phyloP scores from a whole-genome alignment of 768 basidiomycete genomes.

The Pulveroboletus sp. region DNA sequence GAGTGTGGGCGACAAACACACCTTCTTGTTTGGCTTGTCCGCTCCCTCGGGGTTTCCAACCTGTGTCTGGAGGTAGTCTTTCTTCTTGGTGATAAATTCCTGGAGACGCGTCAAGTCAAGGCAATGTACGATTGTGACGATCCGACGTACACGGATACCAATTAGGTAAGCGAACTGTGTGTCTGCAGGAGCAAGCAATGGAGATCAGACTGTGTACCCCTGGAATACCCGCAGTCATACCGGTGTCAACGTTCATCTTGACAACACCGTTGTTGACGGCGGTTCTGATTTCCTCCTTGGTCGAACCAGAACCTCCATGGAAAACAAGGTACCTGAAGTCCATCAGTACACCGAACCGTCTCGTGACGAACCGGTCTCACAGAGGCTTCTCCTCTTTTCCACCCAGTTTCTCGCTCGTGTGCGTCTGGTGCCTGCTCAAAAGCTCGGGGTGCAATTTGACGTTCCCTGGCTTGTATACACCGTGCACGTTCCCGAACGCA shows the following conservation, averaged over 20 bases:
- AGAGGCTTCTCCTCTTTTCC: conserved; percentile 68
- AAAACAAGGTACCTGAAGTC: conserved; percentile 85
- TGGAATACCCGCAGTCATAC: conserved; percentile 22
- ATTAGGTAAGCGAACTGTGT: conserved; percentile 87
- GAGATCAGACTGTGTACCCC: conserved; percentile 2
- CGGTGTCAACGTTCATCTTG: conserved; percentile 99
- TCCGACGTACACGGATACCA: conserved; percentile 64
- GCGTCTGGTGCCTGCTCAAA: conserved; percentile 84
- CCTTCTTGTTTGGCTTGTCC: conserved; percentile 99
- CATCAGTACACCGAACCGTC: background rate
- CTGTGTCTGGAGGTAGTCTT: conserved; percentile 83
- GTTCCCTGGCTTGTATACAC: conserved; percentile 99
- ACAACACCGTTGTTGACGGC: conserved; percentile 91
- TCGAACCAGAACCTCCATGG: conserved; percentile 99
- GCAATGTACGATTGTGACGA: background rate
- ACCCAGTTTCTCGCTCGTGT: conserved; percentile 63
- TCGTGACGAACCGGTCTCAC: conserved; percentile 40
- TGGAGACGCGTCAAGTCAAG: conserved; percentile 25
- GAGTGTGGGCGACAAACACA: conserved; percentile 19
- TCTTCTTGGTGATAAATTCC: conserved; percentile 85
- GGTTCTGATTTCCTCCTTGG: conserved; percentile 90
- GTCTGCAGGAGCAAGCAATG: conserved; percentile 36
- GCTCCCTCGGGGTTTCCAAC: conserved; percentile 96
- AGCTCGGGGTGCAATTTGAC: conserved; percentile 90
- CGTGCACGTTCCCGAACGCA: conserved; percentile 98